Percentiles rank a stretch among this genome's conserved stretches.
phyloP scores from a whole-genome alignment of 2,329 filamentous ascomycete species.

The Trichoderma afroharzianum region DNA sequence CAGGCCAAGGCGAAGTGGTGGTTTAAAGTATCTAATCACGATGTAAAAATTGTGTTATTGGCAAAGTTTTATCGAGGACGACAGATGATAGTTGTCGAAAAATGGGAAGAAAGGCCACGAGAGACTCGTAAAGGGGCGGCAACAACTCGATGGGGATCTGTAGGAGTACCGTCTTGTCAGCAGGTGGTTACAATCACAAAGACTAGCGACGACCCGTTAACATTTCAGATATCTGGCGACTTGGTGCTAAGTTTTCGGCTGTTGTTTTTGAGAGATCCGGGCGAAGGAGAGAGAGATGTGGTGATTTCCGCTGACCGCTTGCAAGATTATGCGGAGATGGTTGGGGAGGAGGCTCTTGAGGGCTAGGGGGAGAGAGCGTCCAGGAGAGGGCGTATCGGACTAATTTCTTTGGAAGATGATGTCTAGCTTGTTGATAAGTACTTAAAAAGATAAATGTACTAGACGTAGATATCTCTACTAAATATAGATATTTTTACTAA shows the following conservation, averaged over 20 bases:
- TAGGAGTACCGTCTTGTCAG: background rate
- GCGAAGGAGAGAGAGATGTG: background rate
- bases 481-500: background rate
- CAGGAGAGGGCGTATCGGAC: background rate
- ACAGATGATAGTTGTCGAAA: background rate
- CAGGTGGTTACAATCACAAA: background rate
- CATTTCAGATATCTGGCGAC: background rate
- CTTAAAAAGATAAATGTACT: background rate
- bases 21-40: background rate
- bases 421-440: background rate
- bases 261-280: background rate
- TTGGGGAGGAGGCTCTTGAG: background rate
- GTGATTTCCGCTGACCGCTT: background rate
- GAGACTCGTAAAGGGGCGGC: background rate
- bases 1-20: background rate
- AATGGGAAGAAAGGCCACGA: background rate
- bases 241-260: background rate
- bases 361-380: background rate
- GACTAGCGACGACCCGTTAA: background rate
- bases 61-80: background rate
- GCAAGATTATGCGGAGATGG: background rate
- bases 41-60: background rate
- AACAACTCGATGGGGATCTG: background rate
- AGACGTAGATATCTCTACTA: background rate
- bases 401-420: background rate